Percentiles rank a stretch among this genome's conserved stretches.
Evolutionary conservation across 208 protist species (phyloP).

Genomic region (Acanthamoeba royreba): DNA sequence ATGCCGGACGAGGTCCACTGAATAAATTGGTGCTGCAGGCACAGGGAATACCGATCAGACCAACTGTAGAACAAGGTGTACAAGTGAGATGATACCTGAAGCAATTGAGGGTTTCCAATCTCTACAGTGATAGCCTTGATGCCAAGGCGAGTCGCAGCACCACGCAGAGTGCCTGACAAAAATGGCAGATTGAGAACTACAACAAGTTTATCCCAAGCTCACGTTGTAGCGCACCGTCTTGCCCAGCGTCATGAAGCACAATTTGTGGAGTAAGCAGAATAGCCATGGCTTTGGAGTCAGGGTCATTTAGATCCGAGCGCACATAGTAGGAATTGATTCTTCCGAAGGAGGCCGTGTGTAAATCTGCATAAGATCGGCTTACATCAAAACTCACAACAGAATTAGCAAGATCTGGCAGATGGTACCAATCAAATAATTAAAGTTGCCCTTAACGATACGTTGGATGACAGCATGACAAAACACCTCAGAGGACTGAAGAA

Average conservation of each 20-base stretch:
- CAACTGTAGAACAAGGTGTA: not conserved
- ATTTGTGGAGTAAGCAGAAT: conserved; percentile 57
- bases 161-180: conserved; percentile 47
- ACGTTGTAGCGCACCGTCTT: conserved; percentile 33
- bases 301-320: conserved; percentile 52
- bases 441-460: not conserved
- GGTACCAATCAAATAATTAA: not conserved
- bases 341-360: conserved; percentile 61
- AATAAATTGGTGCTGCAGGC: conserved; percentile 37
- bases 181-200: no score
- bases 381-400: not conserved
- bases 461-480: not conserved
- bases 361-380: not conserved
- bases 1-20: conserved; percentile 26
- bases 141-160: conserved; percentile 8
- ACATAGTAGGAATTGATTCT: conserved; percentile 66
- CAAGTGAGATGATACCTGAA: not conserved
- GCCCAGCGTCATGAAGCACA: conserved; percentile 60
- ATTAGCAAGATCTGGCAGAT: not conserved
- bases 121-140: conserved; percentile 63
- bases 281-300: conserved; percentile 23
- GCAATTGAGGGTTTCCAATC: conserved; percentile 56
- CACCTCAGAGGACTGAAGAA: not conserved
- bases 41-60: not conserved
- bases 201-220: no score